Base-by-base conservation (phyloP, 2,329 filamentous ascomycete genomes). In the Blumeriella jaapii region DNA sequence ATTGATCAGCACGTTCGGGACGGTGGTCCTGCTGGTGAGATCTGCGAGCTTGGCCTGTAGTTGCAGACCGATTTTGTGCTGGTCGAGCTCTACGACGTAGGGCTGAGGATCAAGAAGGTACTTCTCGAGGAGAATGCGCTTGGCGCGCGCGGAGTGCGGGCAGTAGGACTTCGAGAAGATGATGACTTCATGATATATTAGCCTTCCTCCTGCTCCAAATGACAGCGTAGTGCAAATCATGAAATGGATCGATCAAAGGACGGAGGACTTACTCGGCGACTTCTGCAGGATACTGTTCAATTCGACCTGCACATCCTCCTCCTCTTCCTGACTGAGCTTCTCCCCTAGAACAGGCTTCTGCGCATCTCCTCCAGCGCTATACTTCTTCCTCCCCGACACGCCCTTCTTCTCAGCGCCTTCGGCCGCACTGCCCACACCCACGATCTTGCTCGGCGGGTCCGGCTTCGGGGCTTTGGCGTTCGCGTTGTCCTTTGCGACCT, bases 151-250 rank as follows among this genome's bases (percentile, higher is more conserved):
- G 33, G 86, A 95, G 61, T 73, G 79, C 1, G 82, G 85, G 59
- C 91, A 98, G 62, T 89, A 94, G 1, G 82, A 74, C 61, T 98
- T 96, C 45, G 86, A 94, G 64, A 96, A 96, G 51, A 98, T 84
- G 56, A 95, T 82, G 41, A 96, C 85, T 91, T 46, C 17, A n/a
- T 2, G 6, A 7, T 6, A 7, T 25, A 13, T 31, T 17, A 17
- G 28, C 20, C 13, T 10, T 14, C 8, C 10, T n/a, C 27, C 15
- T 31, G 5, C 9, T 2, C 12, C 12, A 24, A 24, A n/a, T 24
- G 10, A 9, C n/a, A 22, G 8, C 16, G 24, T n/a, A 12, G 14
- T 20, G 9, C 11, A 8, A 22, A 10, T 14, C 29, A 29, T 5
- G n/a, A 6, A 13, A 7, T 16, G 10, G 13, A 10, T 15, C 7